A percentile compares a stretch with the other conserved stretches of the same genome.
These are phyloP conservation scores for Suillus sp. DNA, from an alignment of 768 basidiomycete species.

Conservation along the genomic window DNA sequence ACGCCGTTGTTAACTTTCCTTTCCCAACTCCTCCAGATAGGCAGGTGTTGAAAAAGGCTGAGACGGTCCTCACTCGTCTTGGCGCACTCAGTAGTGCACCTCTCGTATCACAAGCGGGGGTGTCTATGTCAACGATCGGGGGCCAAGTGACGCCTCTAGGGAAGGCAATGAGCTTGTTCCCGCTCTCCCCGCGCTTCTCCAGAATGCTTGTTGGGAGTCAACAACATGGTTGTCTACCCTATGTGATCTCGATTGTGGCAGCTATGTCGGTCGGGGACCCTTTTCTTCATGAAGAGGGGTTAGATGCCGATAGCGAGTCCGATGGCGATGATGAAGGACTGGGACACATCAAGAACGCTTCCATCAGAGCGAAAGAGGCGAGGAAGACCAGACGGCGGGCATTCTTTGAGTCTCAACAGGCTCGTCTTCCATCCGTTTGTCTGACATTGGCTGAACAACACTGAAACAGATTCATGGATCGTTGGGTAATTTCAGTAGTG, in stretches of 20 bases:
- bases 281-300: constrained; percentile 81
- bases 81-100: constrained; percentile 66
- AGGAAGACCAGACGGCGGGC: constrained; percentile 66
- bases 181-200: constrained; percentile 92
- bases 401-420: constrained; percentile 84
- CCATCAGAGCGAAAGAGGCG: constrained; percentile 53
- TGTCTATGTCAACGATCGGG: constrained; percentile 36
- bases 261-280: constrained; percentile 94
- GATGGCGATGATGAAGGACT: constrained; percentile 42
- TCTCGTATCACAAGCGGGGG: constrained; percentile 23
- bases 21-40: constrained; percentile 96
- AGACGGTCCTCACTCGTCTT: constrained; percentile 75
- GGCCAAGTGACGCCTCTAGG: constrained; percentile 87
- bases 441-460: constrained; percentile 8
- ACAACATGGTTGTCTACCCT: constrained; percentile 90
- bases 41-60: constrained; percentile 72
- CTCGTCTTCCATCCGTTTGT: constrained; percentile 33
- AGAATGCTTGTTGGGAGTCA: constrained; percentile 87
- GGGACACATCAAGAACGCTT: constrained; percentile 48
- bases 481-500: constrained; percentile 80
- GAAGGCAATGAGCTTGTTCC: constrained; percentile 91
- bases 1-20: constrained; percentile 94
- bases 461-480: constrained; percentile 66
- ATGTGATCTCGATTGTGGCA: constrained; percentile 88
- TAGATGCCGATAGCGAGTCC: constrained; percentile 46